These are phyloP conservation scores for Mycena capillaripes DNA, from an alignment of 768 basidiomycete species.

Conservation along the genomic window DNA sequence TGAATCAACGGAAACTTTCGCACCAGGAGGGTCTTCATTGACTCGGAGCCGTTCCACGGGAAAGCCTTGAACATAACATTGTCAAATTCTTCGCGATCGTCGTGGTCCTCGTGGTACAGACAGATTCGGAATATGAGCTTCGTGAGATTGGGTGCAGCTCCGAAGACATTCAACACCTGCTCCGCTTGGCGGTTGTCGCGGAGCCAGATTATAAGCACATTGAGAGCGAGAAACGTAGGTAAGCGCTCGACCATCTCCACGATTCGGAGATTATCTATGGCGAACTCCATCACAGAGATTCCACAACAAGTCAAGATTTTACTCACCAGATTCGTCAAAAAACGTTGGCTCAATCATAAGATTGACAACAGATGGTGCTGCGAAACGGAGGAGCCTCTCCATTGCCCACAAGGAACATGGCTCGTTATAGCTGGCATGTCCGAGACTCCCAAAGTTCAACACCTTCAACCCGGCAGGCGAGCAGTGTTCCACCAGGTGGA, in stretches of 20 bases:
- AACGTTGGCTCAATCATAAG: background rate
- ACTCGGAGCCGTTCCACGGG: background rate
- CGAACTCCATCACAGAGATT: too few species aligned
- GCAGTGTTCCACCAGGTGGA: background rate
- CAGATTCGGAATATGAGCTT: background rate
- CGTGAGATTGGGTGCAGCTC: background rate
- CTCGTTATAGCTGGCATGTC: background rate
- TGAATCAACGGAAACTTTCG: background rate
- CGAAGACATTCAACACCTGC: background rate
- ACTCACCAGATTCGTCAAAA: background rate
- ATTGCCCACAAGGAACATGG: background rate
- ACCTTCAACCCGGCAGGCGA: background rate
- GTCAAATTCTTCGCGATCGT: background rate
- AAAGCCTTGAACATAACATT: background rate
- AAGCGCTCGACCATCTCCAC: background rate
- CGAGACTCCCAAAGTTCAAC: background rate
- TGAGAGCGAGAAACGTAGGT: background rate
- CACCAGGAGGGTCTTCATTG: background rate
- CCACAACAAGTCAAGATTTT: background rate
- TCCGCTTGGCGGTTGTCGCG: background rate
- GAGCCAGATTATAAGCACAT: background rate
- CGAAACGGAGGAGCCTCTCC: conserved; percentile 4
- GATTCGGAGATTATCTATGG: too few species aligned
- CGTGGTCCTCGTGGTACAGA: background rate
- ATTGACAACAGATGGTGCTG: background rate